Evolutionary conservation across 202 grass and related monocot genomes (phyloP).

Genomic region (Eragrostis tef): DNA sequence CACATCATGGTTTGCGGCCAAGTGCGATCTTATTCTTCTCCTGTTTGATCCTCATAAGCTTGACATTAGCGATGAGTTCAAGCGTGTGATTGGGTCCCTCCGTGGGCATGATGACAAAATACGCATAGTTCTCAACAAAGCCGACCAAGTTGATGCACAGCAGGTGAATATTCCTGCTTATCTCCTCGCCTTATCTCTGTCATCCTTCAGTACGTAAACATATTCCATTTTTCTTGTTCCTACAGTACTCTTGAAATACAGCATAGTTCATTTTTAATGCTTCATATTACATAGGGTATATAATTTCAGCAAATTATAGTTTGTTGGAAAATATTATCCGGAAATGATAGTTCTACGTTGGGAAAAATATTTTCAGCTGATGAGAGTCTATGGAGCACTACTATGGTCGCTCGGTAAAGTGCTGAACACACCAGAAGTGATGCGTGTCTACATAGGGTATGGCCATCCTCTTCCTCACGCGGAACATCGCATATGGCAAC

Average conservation of each 20-base stretch:
- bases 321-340: too few relatives aligned
- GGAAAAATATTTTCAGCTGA: slow-evolving; percentile 58
- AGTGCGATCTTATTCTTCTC: slow-evolving; percentile 98
- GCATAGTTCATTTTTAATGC: neutral
- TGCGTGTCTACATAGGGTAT: slow-evolving; percentile 92
- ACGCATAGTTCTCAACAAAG: slow-evolving; percentile 93
- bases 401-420: slow-evolving; percentile 94
- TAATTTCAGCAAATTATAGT: too few relatives aligned
- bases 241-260: slow-evolving; percentile 1
- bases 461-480: slow-evolving; percentile 1
- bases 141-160: slow-evolving; percentile 90
- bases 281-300: neutral
- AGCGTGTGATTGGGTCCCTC: slow-evolving; percentile 84
- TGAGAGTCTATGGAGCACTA: slow-evolving; percentile 90
- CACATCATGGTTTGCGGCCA: slow-evolving; percentile 94
- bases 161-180: slow-evolving; percentile 48
- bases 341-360: neutral
- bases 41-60: slow-evolving; percentile 97
- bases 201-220: slow-evolving; percentile 16
- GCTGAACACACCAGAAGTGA: slow-evolving; percentile 90
- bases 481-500: slow-evolving; percentile 31
- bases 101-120: slow-evolving; percentile 96
- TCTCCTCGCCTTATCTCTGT: slow-evolving; percentile 8
- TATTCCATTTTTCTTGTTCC: slow-evolving; percentile 33
- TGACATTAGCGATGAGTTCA: slow-evolving; percentile 96